phyloP scores from a whole-genome alignment of 768 basidiomycete genomes.

The Mycena venus region DNA sequence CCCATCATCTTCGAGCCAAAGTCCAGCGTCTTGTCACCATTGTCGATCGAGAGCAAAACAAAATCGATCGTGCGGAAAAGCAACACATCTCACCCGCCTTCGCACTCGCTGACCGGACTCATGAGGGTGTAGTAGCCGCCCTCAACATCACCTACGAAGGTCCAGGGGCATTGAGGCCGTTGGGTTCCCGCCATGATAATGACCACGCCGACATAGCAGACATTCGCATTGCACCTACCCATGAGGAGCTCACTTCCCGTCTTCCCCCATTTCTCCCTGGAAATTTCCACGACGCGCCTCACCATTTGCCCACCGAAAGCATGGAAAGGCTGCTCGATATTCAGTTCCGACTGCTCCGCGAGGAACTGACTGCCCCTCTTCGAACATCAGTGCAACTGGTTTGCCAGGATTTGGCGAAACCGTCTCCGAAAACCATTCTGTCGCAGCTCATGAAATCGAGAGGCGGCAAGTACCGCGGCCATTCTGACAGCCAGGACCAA shows the following conservation, averaged over 20 bases:
- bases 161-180: constrained; percentile 63
- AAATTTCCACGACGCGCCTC: constrained; percentile 71
- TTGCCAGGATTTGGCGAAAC: constrained; percentile 55
- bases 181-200: constrained; percentile 78
- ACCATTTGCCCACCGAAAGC: constrained; percentile 66
- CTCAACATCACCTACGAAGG: constrained; percentile 61
- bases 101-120: not conserved
- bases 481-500: constrained; percentile 55
- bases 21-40: constrained; percentile 57
- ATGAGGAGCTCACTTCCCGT: constrained; percentile 68
- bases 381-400: constrained; percentile 65
- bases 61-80: constrained; percentile 41
- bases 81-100: constrained; percentile 22
- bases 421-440: constrained; percentile 51
- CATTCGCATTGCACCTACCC: constrained; percentile 80
- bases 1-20: constrained; percentile 50
- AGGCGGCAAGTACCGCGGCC: constrained; percentile 72
- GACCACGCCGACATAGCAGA: constrained; percentile 67
- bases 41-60: constrained; percentile 62
- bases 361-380: constrained; percentile 77
- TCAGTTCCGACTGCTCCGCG: constrained; percentile 81
- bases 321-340: constrained; percentile 80
- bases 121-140: constrained; percentile 55
- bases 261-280: constrained; percentile 72
- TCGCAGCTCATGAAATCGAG: constrained; percentile 59